Evolutionary conservation across 768 basidiomycete species (phyloP), one percentile per base, ranked within the genome.

Genomic region (Calocybe cyanea): DNA sequence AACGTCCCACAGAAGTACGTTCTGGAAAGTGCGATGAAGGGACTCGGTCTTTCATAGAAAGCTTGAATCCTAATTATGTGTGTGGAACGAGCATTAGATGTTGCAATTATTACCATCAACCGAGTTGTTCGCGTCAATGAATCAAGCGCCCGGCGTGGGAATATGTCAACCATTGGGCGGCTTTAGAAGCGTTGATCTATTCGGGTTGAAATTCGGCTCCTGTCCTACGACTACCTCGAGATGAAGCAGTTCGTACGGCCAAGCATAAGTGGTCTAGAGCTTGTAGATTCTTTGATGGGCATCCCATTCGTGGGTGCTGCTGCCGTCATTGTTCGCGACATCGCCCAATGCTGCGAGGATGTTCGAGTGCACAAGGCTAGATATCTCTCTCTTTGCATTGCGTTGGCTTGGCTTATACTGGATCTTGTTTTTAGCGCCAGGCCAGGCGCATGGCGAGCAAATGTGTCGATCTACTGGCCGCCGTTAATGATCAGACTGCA

Each of bases 291-390:
- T 13, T 40, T 72, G 0, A 66, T 62, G 2, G 75, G 76, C 38
- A 62, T 75, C 2, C 78, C 78, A 4, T 72, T 69, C 35, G 68
- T 70, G 19, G 65, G 73, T 0, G 65, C 72, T 3, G 72, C 69
- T 14, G 72, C 71, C 5, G 58, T 69, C 44, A 50, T 70, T 0
- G 51, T 79, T 8, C 64, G 72, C 49, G 66, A 72, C 43, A 77
- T 81, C 48, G 60, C 63, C n/a, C 46, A 59, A 6, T 48, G 67
- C 15, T 81, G 78, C 51, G 64, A 72, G 6, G 63, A 77, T 45
- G 66, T 80, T 17, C 57, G 65, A 17, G 57, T 70, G 17, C 70
- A 78, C 57, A 80, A 78, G 71, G 80, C 78, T 41, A 46, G 35
- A 44, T 28, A 46, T n/a, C 19, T 39, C 20, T 24, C 11, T 13